A percentile compares a stretch with the other conserved stretches of the same genome.
Conservation (phyloP, 768 basidiomycete genomes). For the Filobasidium wieringae region DNA sequence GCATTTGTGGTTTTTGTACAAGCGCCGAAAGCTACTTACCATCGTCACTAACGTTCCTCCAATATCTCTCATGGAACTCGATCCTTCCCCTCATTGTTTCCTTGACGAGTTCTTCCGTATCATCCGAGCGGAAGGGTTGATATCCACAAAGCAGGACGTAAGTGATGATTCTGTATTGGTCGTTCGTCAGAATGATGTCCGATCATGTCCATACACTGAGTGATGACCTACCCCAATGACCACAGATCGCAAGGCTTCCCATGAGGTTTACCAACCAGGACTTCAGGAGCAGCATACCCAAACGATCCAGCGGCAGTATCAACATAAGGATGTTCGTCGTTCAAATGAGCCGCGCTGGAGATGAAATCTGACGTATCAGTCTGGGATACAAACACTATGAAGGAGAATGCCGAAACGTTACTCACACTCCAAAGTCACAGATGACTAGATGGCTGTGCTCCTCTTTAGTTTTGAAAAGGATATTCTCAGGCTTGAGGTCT, state of each 20-base stretch:
- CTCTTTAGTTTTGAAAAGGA: conserved; percentile 72
- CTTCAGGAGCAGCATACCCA: conserved; percentile 74
- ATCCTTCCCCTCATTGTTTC: conserved; percentile 79
- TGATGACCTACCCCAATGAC: conserved; percentile 62
- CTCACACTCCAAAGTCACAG: conserved; percentile 92
- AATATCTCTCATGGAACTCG: conserved; percentile 86
- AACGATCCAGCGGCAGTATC: conserved; percentile 44
- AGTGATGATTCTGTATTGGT: conserved; percentile 63
- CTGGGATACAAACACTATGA: background rate
- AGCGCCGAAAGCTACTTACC: conserved; percentile 43
- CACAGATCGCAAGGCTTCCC: conserved; percentile 88
- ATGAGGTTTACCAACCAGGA: conserved; percentile 58
- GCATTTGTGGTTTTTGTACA: background rate
- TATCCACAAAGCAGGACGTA: conserved; percentile 93
- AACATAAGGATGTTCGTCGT: conserved; percentile 27
- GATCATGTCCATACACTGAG: background rate
- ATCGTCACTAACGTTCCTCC: conserved; percentile 73
- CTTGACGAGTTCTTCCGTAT: conserved; percentile 57
- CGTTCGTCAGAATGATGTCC: background rate
- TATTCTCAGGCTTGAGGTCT: conserved; percentile 96
- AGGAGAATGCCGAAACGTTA: conserved; percentile 2
- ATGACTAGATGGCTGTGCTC: conserved; percentile 78
- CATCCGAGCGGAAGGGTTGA: conserved; percentile 80
- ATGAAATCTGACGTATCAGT: background rate
- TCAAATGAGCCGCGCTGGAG: conserved; percentile 41